Evolutionary conservation across 768 basidiomycete species (phyloP).

Genomic region (Mrakia frigida): DNA sequence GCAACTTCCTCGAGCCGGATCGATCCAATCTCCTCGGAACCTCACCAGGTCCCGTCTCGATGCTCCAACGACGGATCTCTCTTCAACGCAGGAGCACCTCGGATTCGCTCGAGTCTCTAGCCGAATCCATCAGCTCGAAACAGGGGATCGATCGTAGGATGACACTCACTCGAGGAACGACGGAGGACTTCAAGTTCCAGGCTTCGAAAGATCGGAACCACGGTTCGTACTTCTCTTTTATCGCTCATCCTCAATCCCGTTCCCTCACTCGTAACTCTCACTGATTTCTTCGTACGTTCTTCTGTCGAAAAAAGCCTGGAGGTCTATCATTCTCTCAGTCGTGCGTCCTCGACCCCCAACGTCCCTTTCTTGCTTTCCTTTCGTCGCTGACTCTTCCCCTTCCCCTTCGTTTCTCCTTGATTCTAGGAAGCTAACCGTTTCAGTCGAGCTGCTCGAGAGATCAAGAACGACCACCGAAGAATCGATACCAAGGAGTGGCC

Average conservation of each 20-base stretch:
- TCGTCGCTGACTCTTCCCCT: background rate
- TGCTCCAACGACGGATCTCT: constrained; percentile 25
- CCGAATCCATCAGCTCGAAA: constrained; percentile 34
- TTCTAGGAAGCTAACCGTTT: constrained; percentile 20
- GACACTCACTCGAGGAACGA: constrained; percentile 39
- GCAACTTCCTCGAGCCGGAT: constrained; percentile 18
- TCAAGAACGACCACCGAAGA: constrained; percentile 16
- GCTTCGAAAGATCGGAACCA: constrained; percentile 44
- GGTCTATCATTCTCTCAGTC: constrained; percentile 17
- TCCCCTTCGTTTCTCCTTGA: background rate
- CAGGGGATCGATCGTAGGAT: constrained; percentile 37
- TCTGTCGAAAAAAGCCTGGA: background rate
- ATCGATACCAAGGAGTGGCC: constrained; percentile 41
- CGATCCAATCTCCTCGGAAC: background rate
- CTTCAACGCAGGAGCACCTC: constrained; percentile 14
- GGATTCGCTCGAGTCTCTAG: constrained; percentile 14
- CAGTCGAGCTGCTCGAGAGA: constrained; percentile 10
- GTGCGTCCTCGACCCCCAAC: background rate
- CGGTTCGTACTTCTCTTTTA: constrained; percentile 37
- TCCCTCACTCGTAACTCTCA: background rate
- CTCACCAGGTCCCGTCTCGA: constrained; percentile 19
- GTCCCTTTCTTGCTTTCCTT: background rate
- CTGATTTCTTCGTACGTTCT: background rate
- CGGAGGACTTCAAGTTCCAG: constrained; percentile 40
- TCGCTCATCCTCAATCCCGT: background rate